These are phyloP conservation scores for Aureococcus anophagefferens DNA, from an alignment of 108 stramenopile genomes.

Conservation along the genomic window DNA sequence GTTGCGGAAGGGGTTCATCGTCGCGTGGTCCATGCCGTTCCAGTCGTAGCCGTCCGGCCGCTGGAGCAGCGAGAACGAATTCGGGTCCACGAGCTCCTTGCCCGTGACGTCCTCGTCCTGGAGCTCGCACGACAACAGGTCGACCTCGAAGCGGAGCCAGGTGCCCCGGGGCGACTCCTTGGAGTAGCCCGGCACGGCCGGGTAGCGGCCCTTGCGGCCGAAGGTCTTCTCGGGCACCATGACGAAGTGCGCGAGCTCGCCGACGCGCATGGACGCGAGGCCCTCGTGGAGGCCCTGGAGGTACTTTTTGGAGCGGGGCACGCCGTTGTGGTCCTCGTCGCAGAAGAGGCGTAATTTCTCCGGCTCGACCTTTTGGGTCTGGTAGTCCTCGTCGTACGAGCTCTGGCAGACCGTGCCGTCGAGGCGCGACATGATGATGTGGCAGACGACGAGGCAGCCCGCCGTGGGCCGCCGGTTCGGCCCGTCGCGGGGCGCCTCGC, in stretches of 20 bases:
- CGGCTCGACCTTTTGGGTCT: no score
- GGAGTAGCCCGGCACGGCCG: background rate
- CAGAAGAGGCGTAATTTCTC: background rate
- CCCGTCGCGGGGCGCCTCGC: no score
- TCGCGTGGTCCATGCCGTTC: background rate
- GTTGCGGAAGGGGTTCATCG: no score
- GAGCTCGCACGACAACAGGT: background rate
- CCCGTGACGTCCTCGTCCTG: background rate
- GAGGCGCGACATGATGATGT: background rate
- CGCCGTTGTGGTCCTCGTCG: background rate
- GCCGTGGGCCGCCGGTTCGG: background rate
- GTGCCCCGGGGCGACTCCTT: background rate
- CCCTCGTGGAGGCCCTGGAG: background rate
- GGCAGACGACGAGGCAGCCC: background rate
- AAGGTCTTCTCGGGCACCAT: background rate
- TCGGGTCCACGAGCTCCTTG: background rate
- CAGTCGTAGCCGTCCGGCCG: background rate
- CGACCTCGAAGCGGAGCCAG: background rate
- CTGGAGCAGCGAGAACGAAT: background rate
- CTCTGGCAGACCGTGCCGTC: background rate
- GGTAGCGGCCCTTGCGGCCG: background rate
- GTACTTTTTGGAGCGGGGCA: background rate
- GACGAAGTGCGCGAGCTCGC: background rate
- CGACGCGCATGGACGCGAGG: background rate
- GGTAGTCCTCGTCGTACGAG: background rate